Conservation (phyloP, 2,329 filamentous ascomycete genomes). For the Curvularia verruculosa region DNA sequence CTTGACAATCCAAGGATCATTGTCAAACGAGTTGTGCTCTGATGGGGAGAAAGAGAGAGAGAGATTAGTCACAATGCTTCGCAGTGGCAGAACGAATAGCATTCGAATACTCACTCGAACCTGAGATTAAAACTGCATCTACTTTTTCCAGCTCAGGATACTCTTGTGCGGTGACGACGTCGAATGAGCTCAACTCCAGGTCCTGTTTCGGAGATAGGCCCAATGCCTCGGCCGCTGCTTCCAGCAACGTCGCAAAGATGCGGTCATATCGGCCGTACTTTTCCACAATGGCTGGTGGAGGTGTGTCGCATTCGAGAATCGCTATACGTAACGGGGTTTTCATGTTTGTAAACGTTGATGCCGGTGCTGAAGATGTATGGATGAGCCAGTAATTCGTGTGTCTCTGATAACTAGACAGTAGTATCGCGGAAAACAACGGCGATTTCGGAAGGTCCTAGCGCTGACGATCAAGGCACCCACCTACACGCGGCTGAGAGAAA, state of each 20-base stretch:
- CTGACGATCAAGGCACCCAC: constrained; percentile 8
- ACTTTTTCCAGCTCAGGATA: constrained; percentile 77
- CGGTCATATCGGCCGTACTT: constrained; percentile 76
- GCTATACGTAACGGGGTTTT: constrained; percentile 71
- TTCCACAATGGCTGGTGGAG: constrained; percentile 66
- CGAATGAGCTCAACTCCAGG: constrained; percentile 68
- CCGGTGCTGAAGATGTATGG: neutral
- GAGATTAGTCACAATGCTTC: constrained; percentile 15
- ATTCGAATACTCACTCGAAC: constrained; percentile 59
- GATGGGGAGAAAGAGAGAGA: too few relatives aligned
- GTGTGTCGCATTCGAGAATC: constrained; percentile 86
- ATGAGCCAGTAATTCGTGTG: neutral
- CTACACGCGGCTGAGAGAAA: constrained; percentile 2
- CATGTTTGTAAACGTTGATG: constrained; percentile 27
- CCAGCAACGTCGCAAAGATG: constrained; percentile 60
- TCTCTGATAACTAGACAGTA: too few relatives aligned
- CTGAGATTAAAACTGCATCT: constrained; percentile 83
- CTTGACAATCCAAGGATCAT: constrained; percentile 75
- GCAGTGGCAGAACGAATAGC: neutral
- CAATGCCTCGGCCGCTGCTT: constrained; percentile 58
- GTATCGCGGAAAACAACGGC: constrained; percentile 17
- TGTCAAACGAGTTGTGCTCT: constrained; percentile 75
- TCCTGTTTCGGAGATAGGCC: constrained; percentile 49
- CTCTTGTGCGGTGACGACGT: constrained; percentile 70
- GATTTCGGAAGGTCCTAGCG: constrained; percentile 24